Base-by-base conservation (phyloP, 1,139 yeast genomes). In the Casaregolazyma lundiana region DNA sequence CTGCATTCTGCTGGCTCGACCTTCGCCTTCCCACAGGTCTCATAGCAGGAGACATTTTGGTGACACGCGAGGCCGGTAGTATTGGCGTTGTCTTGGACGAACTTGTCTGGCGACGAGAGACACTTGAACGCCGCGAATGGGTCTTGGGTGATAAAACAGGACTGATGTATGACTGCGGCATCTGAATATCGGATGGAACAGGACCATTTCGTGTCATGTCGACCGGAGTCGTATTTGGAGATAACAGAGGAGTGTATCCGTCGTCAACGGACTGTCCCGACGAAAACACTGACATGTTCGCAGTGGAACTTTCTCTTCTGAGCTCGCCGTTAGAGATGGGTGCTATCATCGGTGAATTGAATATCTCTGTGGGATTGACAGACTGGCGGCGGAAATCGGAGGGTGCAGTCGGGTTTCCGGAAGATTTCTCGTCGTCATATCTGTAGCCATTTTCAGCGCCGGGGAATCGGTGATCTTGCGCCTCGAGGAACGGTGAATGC, bases 151-250 rank as follows among this genome's bases (percentile, higher is more conserved):
- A 80, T 2, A 87, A 78, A 51, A 82, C 59, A 1, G 78, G 78
- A 26, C 75, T 69, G 56, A 76, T 73, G 43, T 59, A 64, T 7
- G 62, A 60, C 42, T 57, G 61, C 39, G 62, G 64, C 57, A 61
- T 60, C n/a, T 54, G 49, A 39, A 61, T 59, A 26, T 62, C 67
- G 3, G 57, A 55, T 7, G 55, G 46, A 5, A 49, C 42, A 19
- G 51, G 51, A 11, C 50, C 43, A 35, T 51, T 49, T 34, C 50
- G 48, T 48, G 65, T 52, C 1, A 65, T 46, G 15, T 81, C 88
- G 55, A 77, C 59, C 0, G 90, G 89, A 1, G 86, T 79, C 19
- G 77, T 81, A 2, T 84, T 84, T 0, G 95, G 95, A 2, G 89
- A 81, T 9, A 84, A 77, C 45, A 85, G 69, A 0, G 95, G 94